Percentiles rank a stretch among this genome's conserved stretches.
Evolutionary conservation across 2,329 filamentous ascomycete genomes (phyloP).

Genomic region (Cylindrodendrum hubeiense): DNA sequence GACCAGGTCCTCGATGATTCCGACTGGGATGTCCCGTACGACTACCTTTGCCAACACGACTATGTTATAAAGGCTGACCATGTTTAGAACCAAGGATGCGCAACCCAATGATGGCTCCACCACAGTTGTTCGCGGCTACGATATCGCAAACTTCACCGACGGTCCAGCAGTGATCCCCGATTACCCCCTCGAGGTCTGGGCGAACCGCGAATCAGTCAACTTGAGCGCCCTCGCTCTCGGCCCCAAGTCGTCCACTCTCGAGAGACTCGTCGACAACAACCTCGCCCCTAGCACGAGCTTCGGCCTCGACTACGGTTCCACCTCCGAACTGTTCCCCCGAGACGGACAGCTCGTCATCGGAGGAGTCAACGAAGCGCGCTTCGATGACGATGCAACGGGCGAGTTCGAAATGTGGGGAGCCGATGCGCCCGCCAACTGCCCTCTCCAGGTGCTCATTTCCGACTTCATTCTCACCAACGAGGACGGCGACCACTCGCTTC

Average conservation of each 20-base stretch:
- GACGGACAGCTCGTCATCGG: slow-evolving; percentile 20
- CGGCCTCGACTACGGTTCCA: slow-evolving; percentile 22
- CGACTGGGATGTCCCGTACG: slow-evolving; percentile 22
- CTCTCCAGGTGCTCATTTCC: slow-evolving; percentile 18
- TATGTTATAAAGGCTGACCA: neutral
- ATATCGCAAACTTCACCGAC: slow-evolving; percentile 21
- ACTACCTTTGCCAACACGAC: neutral
- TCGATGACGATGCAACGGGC: slow-evolving; percentile 5
- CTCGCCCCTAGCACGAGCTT: slow-evolving; percentile 8
- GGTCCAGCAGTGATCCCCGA: slow-evolving; percentile 4
- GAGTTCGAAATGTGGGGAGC: slow-evolving; percentile 28
- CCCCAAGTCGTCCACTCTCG: slow-evolving; percentile 11
- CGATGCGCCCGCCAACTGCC: slow-evolving; percentile 18
- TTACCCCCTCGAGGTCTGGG: slow-evolving; percentile 22
- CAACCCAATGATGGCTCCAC: slow-evolving; percentile 16
- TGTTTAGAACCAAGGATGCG: slow-evolving; percentile 5
- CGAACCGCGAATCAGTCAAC: slow-evolving; percentile 19
- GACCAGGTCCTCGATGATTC: slow-evolving; percentile 12
- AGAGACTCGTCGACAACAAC: slow-evolving; percentile 4
- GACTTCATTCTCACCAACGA: slow-evolving; percentile 21
- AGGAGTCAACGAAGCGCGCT: slow-evolving; percentile 18
- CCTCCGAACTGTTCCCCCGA: slow-evolving; percentile 16
- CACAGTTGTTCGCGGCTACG: slow-evolving; percentile 19
- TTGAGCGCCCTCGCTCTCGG: slow-evolving; percentile 21
- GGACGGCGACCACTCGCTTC: slow-evolving; percentile 23